Conservation (phyloP, 768 basidiomycete species). For the Tylopilus felleus region DNA sequence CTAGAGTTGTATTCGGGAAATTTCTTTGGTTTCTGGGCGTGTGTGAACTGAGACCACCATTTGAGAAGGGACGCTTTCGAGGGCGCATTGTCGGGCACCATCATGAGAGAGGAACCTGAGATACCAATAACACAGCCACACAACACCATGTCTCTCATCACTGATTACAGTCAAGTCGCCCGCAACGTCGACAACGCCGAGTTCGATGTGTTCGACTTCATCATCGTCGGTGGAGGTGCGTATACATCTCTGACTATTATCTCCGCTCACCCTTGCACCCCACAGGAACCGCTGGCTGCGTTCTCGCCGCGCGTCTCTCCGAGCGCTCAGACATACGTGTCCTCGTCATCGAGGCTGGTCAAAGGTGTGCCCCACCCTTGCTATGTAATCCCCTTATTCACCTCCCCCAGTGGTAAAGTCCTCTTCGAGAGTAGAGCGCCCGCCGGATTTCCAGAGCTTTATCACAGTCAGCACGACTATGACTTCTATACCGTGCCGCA, state of each 20-base stretch:
- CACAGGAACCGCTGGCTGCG: conserved; percentile 44
- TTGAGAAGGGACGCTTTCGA: conserved; percentile 64
- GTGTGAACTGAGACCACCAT: conserved; percentile 80
- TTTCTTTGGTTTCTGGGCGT: conserved; percentile 60
- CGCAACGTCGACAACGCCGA: conserved; percentile 4
- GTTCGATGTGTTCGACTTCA: conserved; percentile 43
- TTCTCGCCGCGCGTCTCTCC: conserved; percentile 42
- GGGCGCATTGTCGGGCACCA: conserved; percentile 34
- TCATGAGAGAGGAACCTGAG: not conserved
- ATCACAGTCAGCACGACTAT: conserved; percentile 48
- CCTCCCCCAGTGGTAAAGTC: conserved; percentile 39
- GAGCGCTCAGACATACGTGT: conserved; percentile 36
- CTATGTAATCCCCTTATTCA: not conserved
- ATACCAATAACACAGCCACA: conserved; percentile 20
- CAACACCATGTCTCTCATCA: not conserved
- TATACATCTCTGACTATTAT: too few species aligned
- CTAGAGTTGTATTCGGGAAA: conserved; percentile 44
- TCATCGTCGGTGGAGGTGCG: conserved; percentile 55
- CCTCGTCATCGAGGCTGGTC: conserved; percentile 36
- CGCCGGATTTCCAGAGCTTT: conserved; percentile 40
- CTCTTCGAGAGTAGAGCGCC: conserved; percentile 43
- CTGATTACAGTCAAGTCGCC: not conserved
- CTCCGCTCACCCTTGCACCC: not conserved
- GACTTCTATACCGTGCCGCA: conserved; percentile 58
- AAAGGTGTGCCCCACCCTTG: conserved; percentile 42